These are phyloP conservation scores for Coriolopsis trogii DNA, from an alignment of 1,284 basidiomycete species.

Conservation along the genomic window DNA sequence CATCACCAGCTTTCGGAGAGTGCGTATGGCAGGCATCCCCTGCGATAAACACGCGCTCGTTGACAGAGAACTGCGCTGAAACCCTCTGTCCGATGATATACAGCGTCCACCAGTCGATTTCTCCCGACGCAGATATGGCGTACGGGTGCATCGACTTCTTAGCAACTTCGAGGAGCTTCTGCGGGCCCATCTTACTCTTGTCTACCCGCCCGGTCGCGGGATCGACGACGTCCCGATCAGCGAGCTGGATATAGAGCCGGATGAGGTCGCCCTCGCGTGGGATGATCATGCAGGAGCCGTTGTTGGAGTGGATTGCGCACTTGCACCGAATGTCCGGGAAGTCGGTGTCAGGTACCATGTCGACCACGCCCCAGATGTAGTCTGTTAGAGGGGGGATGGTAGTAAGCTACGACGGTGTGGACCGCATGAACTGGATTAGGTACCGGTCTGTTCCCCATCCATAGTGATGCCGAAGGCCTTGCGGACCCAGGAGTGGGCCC, in stretches of 20 bases:
- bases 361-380: constrained; percentile 81
- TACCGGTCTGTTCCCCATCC: constrained; percentile 78
- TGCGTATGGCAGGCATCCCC: constrained; percentile 87
- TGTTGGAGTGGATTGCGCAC: constrained; percentile 60
- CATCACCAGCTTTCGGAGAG: constrained; percentile 66
- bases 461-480: constrained; percentile 66
- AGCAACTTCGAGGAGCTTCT: constrained; percentile 68
- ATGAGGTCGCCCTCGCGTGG: constrained; percentile 76
- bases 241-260: constrained; percentile 77
- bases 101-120: constrained; percentile 81
- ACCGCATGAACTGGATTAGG: background rate
- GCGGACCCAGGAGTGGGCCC: constrained; percentile 86
- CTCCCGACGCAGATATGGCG: too few relatives aligned
- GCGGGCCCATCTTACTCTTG: constrained; percentile 59
- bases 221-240: constrained; percentile 48
- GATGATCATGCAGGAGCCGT: constrained; percentile 69
- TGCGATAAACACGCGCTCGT: constrained; percentile 81
- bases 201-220: constrained; percentile 59
- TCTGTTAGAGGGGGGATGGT: constrained; percentile 39
- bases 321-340: constrained; percentile 83
- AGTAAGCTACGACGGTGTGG: background rate
- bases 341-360: constrained; percentile 70
- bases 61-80: constrained; percentile 64
- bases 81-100: constrained; percentile 83
- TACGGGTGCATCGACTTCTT: constrained; percentile 72